Base-by-base conservation (phyloP, 2,329 filamentous ascomycete species). In the Huntiella decipiens region DNA sequence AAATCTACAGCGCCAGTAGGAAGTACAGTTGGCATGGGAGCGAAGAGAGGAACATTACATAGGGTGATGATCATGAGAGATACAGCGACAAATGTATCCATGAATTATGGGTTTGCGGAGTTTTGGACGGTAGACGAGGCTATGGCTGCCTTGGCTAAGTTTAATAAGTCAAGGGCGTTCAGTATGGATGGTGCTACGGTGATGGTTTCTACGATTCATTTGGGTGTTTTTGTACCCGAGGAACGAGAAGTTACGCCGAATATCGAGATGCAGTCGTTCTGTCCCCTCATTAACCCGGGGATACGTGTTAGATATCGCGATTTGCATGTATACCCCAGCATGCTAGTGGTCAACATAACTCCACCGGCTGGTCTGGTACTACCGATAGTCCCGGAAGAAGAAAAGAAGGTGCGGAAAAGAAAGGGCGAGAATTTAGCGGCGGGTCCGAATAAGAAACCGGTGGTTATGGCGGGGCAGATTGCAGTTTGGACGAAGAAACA, bases 61-160 rank as follows among this genome's bases (percentile, higher is more conserved):
- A 75, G 84, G 44, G 75, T 91, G 1, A 73, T 91, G 50, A 63
- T 92, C 19, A 77, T 91, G 54, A 74, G 84, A 46, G 81, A 88
- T 56, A 70, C 77, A 38, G 68, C 67, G 50, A 79, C 70, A 3
- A 72, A 83, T 46, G 77, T 82, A 50, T 84, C 79, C 44, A 82
- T 82, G 68, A 74, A 78, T 53, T 92, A 84, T 54, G 84, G 83
- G 0, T 92, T 92, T 60, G 84, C 78, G 1, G 84, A 92, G 58
- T 92, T 87, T 57, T 78, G 74, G 54, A 80, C 74, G 0, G 65
- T 84, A 13, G 75, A 81, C 57, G 82, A 91, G 58, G 82, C 84
- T 2, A 71, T 77, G 57, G 79, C 77, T 16, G 84, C 84, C 3
- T 63, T 87, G 56, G 67, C 71, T 16, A 83, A 84, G 53, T 79